These are phyloP conservation scores for Penicillium aurantiogriseum DNA, from an alignment of 2,329 filamentous ascomycete species.

Conservation along the genomic window DNA sequence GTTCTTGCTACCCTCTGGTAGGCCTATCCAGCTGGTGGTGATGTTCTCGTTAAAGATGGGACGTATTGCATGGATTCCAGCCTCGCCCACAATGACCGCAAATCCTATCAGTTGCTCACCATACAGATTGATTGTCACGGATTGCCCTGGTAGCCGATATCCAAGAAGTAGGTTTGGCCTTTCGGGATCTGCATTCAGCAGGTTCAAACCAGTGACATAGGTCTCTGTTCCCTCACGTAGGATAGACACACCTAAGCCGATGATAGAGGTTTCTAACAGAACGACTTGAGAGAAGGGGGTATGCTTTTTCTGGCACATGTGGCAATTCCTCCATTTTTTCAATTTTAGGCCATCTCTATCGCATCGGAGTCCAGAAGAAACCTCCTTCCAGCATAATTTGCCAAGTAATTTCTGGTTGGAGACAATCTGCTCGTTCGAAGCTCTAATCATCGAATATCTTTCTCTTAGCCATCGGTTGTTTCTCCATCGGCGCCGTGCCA, in stretches of 20 bases:
- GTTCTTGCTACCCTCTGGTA: not conserved
- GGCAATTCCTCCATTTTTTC: not conserved
- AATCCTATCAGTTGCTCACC: conserved; percentile 5
- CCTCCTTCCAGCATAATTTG: not conserved
- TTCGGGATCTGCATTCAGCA: not conserved
- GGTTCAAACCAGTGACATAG: conserved; percentile 5
- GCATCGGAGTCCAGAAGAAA: not conserved
- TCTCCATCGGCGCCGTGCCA: not conserved
- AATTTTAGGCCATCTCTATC: not conserved
- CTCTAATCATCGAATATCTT: conserved; percentile 2
- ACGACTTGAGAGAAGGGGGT: not conserved
- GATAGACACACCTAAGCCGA: conserved; percentile 1
- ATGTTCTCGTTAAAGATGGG: not conserved
- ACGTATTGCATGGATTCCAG: conserved; percentile 3
- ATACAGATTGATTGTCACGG: not conserved
- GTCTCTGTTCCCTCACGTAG: not conserved
- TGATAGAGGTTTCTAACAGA: not conserved
- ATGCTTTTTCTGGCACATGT: not conserved
- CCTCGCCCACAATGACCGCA: not conserved
- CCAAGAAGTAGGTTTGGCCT: not conserved
- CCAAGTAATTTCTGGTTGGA: not conserved
- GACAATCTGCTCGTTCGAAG: not conserved
- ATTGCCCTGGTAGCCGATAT: conserved; percentile 5
- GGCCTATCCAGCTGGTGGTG: conserved; percentile 4
- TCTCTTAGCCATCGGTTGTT: conserved; percentile 8